phyloP scores from a whole-genome alignment of 176 grass and related monocot genomes.

The Oryza punctata region DNA sequence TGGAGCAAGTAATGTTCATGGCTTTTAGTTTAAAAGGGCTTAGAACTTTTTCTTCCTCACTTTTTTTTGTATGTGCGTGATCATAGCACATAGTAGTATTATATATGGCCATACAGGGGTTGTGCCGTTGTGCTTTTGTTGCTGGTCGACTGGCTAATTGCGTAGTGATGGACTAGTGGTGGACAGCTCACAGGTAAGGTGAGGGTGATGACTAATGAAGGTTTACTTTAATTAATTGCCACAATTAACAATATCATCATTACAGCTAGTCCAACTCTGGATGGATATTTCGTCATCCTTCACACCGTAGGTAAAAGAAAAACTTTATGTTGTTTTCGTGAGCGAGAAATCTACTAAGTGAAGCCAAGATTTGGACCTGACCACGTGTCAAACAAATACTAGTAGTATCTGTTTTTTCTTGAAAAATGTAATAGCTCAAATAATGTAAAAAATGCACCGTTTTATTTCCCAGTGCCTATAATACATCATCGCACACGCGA shows the following conservation, averaged over 20 bases:
- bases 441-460: neutral
- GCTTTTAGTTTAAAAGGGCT: neutral
- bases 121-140: neutral
- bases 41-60: neutral
- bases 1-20: too few species aligned
- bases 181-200: neutral
- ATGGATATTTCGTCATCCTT: neutral
- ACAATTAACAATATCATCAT: neutral
- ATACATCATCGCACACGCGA: too few species aligned
- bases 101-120: neutral
- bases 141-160: neutral
- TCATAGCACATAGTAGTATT: neutral
- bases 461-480: neutral
- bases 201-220: neutral
- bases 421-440: neutral
- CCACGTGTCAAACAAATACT: neutral
- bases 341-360: neutral
- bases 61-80: neutral
- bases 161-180: conserved; percentile 4
- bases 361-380: neutral
- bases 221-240: conserved; percentile 19
- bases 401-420: neutral
- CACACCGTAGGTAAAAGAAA: neutral
- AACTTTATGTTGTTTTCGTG: neutral
- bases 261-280: neutral